A percentile compares a stretch with the other conserved stretches of the same genome.
phyloP scores from a whole-genome alignment of 345 rosid genomes.

The Eucalyptus polybractea region DNA sequence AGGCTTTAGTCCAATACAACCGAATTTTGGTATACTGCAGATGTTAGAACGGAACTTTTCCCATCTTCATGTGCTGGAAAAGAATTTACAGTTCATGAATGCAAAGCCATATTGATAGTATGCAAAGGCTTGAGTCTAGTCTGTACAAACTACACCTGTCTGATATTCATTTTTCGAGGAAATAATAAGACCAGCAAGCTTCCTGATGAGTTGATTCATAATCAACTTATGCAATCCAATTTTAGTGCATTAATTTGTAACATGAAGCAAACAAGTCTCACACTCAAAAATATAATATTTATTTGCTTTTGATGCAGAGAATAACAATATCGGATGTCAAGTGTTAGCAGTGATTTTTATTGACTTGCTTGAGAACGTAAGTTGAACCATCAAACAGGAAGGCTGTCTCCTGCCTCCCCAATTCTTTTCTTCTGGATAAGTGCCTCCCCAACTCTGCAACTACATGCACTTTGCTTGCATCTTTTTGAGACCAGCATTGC shows the following conservation, averaged over 20 bases:
- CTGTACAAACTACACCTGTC: not conserved
- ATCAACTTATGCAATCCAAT: not conserved
- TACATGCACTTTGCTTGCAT: not conserved
- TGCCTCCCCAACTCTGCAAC: not conserved
- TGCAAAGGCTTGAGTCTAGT: not conserved
- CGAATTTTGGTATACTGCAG: not conserved
- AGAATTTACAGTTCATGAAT: not conserved
- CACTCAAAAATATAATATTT: too few relatives aligned
- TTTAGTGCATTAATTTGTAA: not conserved
- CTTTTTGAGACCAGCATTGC: not conserved
- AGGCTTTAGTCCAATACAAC: not conserved
- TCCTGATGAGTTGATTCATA: not conserved
- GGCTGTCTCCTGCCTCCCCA: not conserved
- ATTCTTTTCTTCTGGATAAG: not conserved
- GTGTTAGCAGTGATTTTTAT: too few relatives aligned
- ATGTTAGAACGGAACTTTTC: not conserved
- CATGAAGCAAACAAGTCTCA: too few relatives aligned
- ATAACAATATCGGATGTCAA: too few relatives aligned
- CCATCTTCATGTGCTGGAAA: not conserved
- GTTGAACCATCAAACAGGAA: too few relatives aligned
- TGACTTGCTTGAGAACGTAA: too few relatives aligned
- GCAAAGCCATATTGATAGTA: not conserved
- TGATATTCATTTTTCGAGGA: not conserved
- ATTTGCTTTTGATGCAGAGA: too few relatives aligned
- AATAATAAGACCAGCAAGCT: not conserved